Evolutionary conservation across 2,329 filamentous ascomycete genomes (phyloP), one percentile per base, ranked within the genome.

Genomic region (Periglandula ipomoeae): DNA sequence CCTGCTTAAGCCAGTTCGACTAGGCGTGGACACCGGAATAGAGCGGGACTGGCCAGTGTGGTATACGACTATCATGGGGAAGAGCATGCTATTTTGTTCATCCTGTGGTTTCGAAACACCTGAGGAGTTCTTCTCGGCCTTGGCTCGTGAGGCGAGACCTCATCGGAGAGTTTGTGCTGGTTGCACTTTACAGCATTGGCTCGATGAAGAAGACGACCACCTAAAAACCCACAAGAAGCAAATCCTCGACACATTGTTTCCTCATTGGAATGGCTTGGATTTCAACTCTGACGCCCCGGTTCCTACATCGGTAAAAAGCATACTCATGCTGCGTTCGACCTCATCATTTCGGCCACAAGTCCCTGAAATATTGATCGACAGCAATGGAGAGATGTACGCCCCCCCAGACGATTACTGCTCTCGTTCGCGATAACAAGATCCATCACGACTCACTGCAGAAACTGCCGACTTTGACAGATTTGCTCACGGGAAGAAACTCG

Each of bases 251-350:
- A 30, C 11, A 0, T 56, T 68, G 3, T 65, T 61, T n/a, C 52
- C 58, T 1, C 39, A 55, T 0, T 65, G 64, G 62, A 34, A 58
- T 1, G 47, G 27, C 0, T 26, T 10, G 0, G 49, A 15, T 0
- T 66, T 65, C 54, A 68, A 69, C 44, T 1, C 27, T 2, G 61
- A 66, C 15, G 65, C 66, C 0, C 65, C 65, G 0, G 20, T 67
- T 2, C 43, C 53, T 26, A 17, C 32, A 2, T 30, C 48, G 6
- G 59, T 55, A 1, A 35, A 35, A 1, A 47, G 27, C 5, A 22
- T 67, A 3, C 47, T 65, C 6, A 50, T 30, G 0, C 50, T 66
- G 5, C 41, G 50, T 9, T 53, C 59, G 0, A 53, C 44, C 0
- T 46, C 53, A 3, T 47, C 43, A 5, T 26, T 48, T 6, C 54